Base-by-base conservation (phyloP, 2,329 filamentous ascomycete species). In the Aspergillus sp. region DNA sequence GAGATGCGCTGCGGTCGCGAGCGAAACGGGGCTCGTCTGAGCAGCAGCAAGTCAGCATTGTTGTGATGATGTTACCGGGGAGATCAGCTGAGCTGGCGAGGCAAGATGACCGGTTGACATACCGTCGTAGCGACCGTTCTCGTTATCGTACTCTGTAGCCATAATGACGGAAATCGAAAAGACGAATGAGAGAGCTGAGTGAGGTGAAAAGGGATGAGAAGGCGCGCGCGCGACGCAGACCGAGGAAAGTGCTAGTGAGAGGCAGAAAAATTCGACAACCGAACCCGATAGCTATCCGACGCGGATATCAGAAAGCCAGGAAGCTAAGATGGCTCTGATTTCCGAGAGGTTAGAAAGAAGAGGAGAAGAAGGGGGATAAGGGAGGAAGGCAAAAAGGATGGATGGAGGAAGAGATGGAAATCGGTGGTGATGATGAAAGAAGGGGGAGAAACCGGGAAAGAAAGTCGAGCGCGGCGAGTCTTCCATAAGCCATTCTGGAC, bases 121-220 rank as follows among this genome's bases (percentile, higher is more conserved):
- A 89, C 87, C 87, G 64, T 88, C 86, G 75, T 88, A 90, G 70
- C 81, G 82, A 78, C 85, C 84, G 74, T 83, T 83, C 65, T 88
- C 86, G 70, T 83, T 83, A 73, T 89, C 86, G 80, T 87, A 89
- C 68, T 90, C 87, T 36, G 66, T 59, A 67, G 78, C 75, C 78
- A 80, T 80, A 64, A 62, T 73, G 66, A 62, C 25, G 63, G 61
- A 59, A 56, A 62, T 68, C 61, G 54, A 63, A 56, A 30, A 61
- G 52, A 49, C 44, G 25, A 19, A 30, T 55, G 38, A 48, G 41
- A 51, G 23, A 52, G 41, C 25, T 13, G 17, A 54, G 15, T 38
- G 47, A 47, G 30, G 25, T 39, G 25, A 44, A 54, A 36, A 19
- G 19, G 48, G 36, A 42, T 47, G 49, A 56, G 51, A 54, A 41